These are phyloP conservation scores for Lycium ferocissimum DNA, from an alignment of 257 asterid genomes.

Conservation along the genomic window DNA sequence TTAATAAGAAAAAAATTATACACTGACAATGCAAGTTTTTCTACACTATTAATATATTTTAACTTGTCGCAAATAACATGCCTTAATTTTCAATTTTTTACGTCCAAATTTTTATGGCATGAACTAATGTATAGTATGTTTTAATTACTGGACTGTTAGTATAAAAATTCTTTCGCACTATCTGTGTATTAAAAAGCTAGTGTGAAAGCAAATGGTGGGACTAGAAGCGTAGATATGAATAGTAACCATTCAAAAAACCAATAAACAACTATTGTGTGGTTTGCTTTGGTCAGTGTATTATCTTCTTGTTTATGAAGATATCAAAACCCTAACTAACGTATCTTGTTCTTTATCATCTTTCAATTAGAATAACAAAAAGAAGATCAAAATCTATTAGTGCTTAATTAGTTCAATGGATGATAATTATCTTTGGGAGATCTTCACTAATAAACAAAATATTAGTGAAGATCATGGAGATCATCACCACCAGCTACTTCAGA, in stretches of 20 bases:
- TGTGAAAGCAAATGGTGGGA: conserved; percentile 27
- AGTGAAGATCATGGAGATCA: neutral
- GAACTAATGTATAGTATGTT: no score
- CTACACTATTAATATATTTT: no score
- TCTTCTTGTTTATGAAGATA: conserved; percentile 12
- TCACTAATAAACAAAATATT: neutral
- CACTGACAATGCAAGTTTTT: no score
- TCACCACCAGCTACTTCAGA: conserved; percentile 19
- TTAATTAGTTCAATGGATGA: conserved; percentile 20
- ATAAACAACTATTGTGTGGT: neutral
- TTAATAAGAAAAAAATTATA: no score
- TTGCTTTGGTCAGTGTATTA: neutral
- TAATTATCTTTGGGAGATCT: conserved; percentile 27
- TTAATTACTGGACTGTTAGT: no score
- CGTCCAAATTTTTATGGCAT: no score
- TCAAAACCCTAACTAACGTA: conserved; percentile 29
- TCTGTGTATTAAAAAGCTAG: neutral
- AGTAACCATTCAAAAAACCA: neutral
- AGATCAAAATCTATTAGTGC: neutral
- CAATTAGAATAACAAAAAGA: conserved; percentile 23
- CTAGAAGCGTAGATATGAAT: conserved; percentile 25
- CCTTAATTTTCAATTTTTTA: no score
- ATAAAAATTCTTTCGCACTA: no score
- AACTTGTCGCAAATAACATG: no score
- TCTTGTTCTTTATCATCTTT: conserved; percentile 11